phyloP scores from a whole-genome alignment of 768 basidiomycete species.

The Floccularia luteovirens region DNA sequence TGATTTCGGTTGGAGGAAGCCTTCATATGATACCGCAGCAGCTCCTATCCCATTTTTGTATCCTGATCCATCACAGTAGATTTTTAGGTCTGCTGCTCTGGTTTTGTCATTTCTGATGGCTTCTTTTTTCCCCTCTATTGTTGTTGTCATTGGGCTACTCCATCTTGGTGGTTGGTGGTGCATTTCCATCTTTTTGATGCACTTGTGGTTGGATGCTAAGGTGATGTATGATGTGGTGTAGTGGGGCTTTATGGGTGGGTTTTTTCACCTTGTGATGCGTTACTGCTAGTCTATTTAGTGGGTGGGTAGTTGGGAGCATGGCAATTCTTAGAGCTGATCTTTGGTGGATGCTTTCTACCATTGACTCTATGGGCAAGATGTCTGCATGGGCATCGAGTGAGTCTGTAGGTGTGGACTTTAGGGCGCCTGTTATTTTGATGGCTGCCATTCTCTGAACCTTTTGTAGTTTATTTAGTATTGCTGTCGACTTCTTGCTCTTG shows the following conservation, averaged over 20 bases:
- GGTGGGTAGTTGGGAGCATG: slow-evolving; percentile 7
- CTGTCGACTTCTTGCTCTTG: slow-evolving; percentile 3
- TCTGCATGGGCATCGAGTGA: slow-evolving; percentile 8
- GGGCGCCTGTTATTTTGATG: slow-evolving; percentile 8
- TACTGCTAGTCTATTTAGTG: slow-evolving; percentile 3
- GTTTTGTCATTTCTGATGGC: too few species aligned
- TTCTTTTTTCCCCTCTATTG: too few species aligned
- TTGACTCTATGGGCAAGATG: slow-evolving; percentile 9
- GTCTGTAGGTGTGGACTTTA: slow-evolving; percentile 8
- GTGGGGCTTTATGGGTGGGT: neutral
- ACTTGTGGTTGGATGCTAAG: neutral
- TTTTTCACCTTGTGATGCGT: neutral
- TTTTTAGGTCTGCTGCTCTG: too few species aligned
- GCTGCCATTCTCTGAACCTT: slow-evolving; percentile 9
- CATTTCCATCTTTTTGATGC: neutral
- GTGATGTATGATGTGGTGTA: neutral
- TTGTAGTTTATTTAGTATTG: slow-evolving; percentile 2
- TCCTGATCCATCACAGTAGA: too few species aligned
- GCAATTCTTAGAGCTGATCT: slow-evolving; percentile 3
- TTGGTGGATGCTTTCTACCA: slow-evolving; percentile 8
- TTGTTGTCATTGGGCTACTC: neutral
- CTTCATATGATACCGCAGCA: too few species aligned
- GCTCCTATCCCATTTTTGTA: too few species aligned
- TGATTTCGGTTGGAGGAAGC: too few species aligned
- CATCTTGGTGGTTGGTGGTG: neutral